Evolutionary conservation across 208 protist species (phyloP).

Genomic region (Trypanosoma conorhini): DNA sequence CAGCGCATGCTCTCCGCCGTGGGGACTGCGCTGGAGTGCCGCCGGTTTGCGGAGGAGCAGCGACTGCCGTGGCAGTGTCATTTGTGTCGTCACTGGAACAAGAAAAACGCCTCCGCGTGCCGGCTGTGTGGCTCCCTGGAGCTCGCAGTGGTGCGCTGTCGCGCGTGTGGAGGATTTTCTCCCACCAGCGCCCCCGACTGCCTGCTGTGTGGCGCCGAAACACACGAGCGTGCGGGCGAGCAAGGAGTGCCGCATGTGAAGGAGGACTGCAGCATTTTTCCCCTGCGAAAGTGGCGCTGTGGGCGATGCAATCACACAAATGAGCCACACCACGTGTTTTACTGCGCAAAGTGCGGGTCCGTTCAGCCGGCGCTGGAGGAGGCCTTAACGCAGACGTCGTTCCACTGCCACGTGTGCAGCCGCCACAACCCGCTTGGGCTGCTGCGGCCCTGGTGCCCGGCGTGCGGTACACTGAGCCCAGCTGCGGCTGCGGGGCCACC

Average conservation of each 20-base stretch:
- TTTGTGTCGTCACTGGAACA: slow-evolving; percentile 65
- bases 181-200: slow-evolving; percentile 27
- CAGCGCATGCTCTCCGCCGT: slow-evolving; percentile 2
- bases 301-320: slow-evolving; percentile 51
- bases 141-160: slow-evolving; percentile 56
- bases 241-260: neutral
- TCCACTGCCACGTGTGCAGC: slow-evolving; percentile 30
- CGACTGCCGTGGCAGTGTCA: slow-evolving; percentile 62
- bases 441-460: slow-evolving; percentile 41
- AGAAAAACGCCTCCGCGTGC: slow-evolving; percentile 39
- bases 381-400: slow-evolving; percentile 29
- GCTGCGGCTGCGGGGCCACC: slow-evolving; percentile 9
- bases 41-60: slow-evolving; percentile 24
- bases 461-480: slow-evolving; percentile 35
- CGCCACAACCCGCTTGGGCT: slow-evolving; percentile 35
- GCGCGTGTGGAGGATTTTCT: slow-evolving; percentile 47
- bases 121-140: slow-evolving; percentile 43
- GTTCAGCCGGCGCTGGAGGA: slow-evolving; percentile 27
- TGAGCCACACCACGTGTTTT: slow-evolving; percentile 57
- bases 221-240: neutral
- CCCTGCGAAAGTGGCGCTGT: slow-evolving; percentile 75
- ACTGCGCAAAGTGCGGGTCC: slow-evolving; percentile 44
- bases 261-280: slow-evolving; percentile 30
- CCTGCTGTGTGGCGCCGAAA: slow-evolving; percentile 27
- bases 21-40: slow-evolving; percentile 10